These are phyloP conservation scores for Phytophthora palmivora DNA, from an alignment of 352 stramenopile species.

Conservation along the genomic window DNA sequence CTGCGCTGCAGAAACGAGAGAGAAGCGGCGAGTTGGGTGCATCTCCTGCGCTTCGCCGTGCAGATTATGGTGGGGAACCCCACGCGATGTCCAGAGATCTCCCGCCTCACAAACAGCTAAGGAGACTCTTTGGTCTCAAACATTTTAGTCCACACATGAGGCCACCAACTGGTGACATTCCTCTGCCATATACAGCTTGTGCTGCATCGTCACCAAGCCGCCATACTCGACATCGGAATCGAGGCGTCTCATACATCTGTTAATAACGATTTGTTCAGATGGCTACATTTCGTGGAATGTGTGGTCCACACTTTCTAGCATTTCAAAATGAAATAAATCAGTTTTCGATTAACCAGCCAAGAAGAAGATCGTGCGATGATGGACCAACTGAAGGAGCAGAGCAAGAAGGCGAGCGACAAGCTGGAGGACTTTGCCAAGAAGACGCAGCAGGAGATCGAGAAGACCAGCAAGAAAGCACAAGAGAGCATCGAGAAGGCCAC, in stretches of 20 bases:
- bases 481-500: slow-evolving; percentile 30
- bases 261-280: not conserved
- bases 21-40: slow-evolving; percentile 69
- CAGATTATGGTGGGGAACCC: slow-evolving; percentile 30
- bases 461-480: slow-evolving; percentile 38
- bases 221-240: slow-evolving; percentile 24
- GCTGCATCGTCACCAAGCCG: too few species aligned
- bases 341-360: slow-evolving; percentile 28
- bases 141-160: too few species aligned
- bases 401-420: slow-evolving; percentile 46
- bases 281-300: too few species aligned
- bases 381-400: slow-evolving; percentile 55
- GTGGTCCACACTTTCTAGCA: too few species aligned
- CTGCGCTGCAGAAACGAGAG: slow-evolving; percentile 57
- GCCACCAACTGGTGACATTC: not conserved
- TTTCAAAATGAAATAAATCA: slow-evolving; percentile 12
- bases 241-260: not conserved
- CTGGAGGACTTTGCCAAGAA: slow-evolving; percentile 39
- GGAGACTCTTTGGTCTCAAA: too few species aligned
- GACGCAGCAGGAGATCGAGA: slow-evolving; percentile 38
- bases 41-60: slow-evolving; percentile 64
- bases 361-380: slow-evolving; percentile 42
- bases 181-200: not conserved
- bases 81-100: slow-evolving; percentile 20
- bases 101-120: slow-evolving; percentile 34